Percentiles rank a stretch among this genome's conserved stretches.
phyloP scores from a whole-genome alignment of 306 rosid species.

The Trifolium pratense region DNA sequence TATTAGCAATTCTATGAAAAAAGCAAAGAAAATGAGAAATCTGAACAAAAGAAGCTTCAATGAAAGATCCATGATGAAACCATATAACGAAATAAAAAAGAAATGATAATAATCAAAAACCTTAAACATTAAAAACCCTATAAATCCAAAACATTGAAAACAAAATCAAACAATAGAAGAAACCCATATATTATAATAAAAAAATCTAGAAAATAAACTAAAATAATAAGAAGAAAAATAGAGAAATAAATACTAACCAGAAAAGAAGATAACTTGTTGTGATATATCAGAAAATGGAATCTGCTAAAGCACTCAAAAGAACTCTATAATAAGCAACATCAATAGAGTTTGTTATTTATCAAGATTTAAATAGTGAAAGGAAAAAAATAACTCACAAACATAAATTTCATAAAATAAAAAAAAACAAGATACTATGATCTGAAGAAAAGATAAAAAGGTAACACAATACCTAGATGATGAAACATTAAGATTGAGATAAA shows the following conservation, averaged over 20 bases:
- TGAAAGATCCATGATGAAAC: constrained; percentile 53
- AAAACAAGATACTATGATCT: constrained; percentile 45
- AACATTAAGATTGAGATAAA: constrained; percentile 47
- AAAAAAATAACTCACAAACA: constrained; percentile 26
- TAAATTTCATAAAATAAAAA: neutral
- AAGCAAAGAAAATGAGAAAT: constrained; percentile 33
- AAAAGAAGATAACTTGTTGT: constrained; percentile 43
- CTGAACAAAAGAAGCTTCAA: constrained; percentile 26
- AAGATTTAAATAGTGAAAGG: constrained; percentile 51
- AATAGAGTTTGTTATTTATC: constrained; percentile 42
- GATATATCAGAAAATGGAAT: constrained; percentile 53
- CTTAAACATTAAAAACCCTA: constrained; percentile 43
- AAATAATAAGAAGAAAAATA: constrained; percentile 18
- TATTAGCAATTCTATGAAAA: constrained; percentile 30
- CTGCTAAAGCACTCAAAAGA: constrained; percentile 46
- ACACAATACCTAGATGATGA: constrained; percentile 48
- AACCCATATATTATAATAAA: constrained; percentile 37
- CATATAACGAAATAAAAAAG: constrained; percentile 36
- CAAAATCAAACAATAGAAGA: constrained; percentile 19
- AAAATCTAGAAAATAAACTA: constrained; percentile 38
- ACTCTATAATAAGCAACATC: constrained; percentile 48
- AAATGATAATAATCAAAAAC: constrained; percentile 35
- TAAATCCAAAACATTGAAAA: constrained; percentile 35
- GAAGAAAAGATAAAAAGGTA: neutral
- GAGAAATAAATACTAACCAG: constrained; percentile 53